Conservation (phyloP, 148 eudicot species). For the Chenopodium quinoa region DNA sequence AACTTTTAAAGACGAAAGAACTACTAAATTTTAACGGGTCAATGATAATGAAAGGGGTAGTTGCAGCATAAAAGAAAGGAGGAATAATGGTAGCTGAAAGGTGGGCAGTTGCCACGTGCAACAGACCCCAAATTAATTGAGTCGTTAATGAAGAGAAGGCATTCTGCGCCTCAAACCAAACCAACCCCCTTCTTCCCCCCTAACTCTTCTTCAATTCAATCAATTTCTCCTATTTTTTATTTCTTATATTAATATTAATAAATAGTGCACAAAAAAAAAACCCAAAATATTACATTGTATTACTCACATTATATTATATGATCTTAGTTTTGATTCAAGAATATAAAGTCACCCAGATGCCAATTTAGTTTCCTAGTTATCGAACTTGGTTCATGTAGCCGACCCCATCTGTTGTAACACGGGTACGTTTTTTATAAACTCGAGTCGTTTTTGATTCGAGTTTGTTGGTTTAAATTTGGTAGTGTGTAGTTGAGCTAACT, state of each 20-base stretch:
- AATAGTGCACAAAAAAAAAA: too few relatives aligned
- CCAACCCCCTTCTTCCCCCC: constrained; percentile 23
- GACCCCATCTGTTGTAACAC: too few relatives aligned
- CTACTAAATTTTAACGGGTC: too few relatives aligned
- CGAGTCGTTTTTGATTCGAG: not conserved
- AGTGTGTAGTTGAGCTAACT: constrained; percentile 34
- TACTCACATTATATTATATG: not conserved
- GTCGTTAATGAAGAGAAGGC: constrained; percentile 12
- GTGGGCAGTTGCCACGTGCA: constrained; percentile 27
- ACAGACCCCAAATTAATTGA: constrained; percentile 25
- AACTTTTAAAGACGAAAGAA: too few relatives aligned
- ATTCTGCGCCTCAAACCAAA: constrained; percentile 23
- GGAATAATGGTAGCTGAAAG: constrained; percentile 28
- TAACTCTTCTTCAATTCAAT: not conserved
- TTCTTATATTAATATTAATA: not conserved
- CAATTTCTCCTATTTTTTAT: not conserved
- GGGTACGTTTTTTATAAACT: not conserved
- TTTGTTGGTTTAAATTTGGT: constrained; percentile 4
- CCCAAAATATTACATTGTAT: too few relatives aligned
- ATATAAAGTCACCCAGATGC: not conserved
- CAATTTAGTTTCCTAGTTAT: constrained; percentile 6
- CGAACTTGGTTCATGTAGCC: too few relatives aligned
- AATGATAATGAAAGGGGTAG: not conserved
- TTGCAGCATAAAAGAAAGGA: not conserved
- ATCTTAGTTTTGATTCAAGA: not conserved